These are phyloP conservation scores for Lactarius quietus DNA, from an alignment of 768 basidiomycete genomes.

Conservation along the genomic window DNA sequence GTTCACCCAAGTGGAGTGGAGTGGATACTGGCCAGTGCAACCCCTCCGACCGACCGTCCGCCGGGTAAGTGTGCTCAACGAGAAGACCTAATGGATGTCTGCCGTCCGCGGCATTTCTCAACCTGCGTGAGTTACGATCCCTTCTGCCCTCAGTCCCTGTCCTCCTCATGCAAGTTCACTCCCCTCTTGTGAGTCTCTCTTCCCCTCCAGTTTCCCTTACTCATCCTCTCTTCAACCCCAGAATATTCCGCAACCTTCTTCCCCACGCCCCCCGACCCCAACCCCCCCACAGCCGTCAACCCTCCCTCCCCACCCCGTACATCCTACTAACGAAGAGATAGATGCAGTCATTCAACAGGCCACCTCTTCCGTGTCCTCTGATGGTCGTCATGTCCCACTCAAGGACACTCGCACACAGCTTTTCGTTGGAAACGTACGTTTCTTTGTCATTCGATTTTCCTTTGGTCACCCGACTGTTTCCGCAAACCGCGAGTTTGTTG, in stretches of 20 bases:
- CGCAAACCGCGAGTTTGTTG: background rate
- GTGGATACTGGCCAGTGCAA: constrained; percentile 14
- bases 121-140: constrained; percentile 8
- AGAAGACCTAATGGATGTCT: constrained; percentile 14
- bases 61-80: constrained; percentile 10
- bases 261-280: constrained; percentile 18
- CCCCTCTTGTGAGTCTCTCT: constrained; percentile 13
- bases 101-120: constrained; percentile 21
- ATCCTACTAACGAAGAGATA: constrained; percentile 76
- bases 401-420: constrained; percentile 92
- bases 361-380: constrained; percentile 59
- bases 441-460: constrained; percentile 11
- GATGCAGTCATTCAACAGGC: constrained; percentile 91
- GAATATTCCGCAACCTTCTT: background rate
- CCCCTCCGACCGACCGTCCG: constrained; percentile 9
- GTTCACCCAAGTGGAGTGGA: constrained; percentile 19
- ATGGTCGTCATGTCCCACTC: constrained; percentile 45
- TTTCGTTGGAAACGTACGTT: constrained; percentile 90
- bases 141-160: constrained; percentile 9
- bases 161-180: constrained; percentile 21
- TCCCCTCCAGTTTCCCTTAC: background rate
- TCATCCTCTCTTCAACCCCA: constrained; percentile 3
- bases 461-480: background rate
- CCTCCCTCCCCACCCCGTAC: constrained; percentile 4
- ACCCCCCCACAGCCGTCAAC: background rate